Conservation (phyloP, 2,329 filamentous ascomycete species). For the Coniochaeta ligniaria region DNA sequence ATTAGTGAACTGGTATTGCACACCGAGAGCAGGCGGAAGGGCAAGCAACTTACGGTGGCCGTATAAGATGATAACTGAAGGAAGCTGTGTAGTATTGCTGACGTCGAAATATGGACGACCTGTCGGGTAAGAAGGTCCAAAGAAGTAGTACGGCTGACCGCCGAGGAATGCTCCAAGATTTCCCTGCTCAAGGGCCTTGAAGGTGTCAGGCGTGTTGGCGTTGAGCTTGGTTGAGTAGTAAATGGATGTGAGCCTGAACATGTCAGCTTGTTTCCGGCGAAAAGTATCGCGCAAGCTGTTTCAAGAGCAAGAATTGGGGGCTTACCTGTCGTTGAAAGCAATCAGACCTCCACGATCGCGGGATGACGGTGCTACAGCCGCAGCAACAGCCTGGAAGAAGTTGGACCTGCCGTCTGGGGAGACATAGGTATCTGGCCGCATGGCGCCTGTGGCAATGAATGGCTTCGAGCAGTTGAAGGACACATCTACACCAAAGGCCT, state of each 20-base stretch:
- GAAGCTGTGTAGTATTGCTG: slow-evolving; percentile 26
- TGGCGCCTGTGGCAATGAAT: slow-evolving; percentile 43
- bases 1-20: not conserved
- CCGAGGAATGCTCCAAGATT: slow-evolving; percentile 43
- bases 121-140: slow-evolving; percentile 33
- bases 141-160: slow-evolving; percentile 48
- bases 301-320: not conserved
- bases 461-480: slow-evolving; percentile 45
- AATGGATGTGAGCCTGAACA: slow-evolving; percentile 36
- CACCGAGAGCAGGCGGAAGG: not conserved
- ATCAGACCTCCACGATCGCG: slow-evolving; percentile 40
- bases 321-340: slow-evolving; percentile 36
- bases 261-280: not conserved
- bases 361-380: slow-evolving; percentile 33
- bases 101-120: slow-evolving; percentile 28
- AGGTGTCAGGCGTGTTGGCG: slow-evolving; percentile 46
- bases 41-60: slow-evolving; percentile 25
- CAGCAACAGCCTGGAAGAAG: slow-evolving; percentile 42
- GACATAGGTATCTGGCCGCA: slow-evolving; percentile 46
- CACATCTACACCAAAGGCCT: slow-evolving; percentile 43
- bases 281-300: not conserved
- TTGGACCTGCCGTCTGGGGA: slow-evolving; percentile 47
- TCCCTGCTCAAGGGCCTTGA: slow-evolving; percentile 40
- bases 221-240: slow-evolving; percentile 47
- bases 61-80: slow-evolving; percentile 38